Conservation (phyloP, 2,329 filamentous ascomycete genomes). For the Penicillium psychrosexuale region DNA sequence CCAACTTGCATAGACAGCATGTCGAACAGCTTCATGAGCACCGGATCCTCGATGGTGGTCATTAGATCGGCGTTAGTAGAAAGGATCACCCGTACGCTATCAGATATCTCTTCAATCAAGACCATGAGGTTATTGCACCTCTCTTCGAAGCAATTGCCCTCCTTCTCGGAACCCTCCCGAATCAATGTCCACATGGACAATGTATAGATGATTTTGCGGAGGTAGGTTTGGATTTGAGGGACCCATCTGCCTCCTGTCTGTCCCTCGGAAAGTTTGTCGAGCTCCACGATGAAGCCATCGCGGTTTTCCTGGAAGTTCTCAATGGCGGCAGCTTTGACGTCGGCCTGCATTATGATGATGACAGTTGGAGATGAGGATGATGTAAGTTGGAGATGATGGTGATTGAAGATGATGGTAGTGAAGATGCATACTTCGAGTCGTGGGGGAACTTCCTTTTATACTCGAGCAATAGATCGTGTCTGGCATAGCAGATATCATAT, state of each 20-base stretch:
- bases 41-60: fast-evolving
- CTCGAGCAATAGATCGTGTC: background rate
- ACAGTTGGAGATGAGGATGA: background rate
- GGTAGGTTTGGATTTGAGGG: background rate
- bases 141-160: background rate
- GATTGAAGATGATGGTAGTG: background rate
- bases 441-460: background rate
- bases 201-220: background rate
- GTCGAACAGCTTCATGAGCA: fast-evolving
- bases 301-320: background rate
- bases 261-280: background rate
- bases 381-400: background rate
- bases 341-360: background rate
- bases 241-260: background rate
- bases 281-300: background rate
- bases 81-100: fast-evolving
- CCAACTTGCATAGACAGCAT: background rate
- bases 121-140: background rate
- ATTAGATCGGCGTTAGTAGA: background rate
- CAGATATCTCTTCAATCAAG: background rate
- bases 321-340: background rate
- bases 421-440: background rate
- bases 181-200: background rate
- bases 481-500: background rate
- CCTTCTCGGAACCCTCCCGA: background rate